Conservation (phyloP, 768 basidiomycete species). For the Calocybe indica region DNA sequence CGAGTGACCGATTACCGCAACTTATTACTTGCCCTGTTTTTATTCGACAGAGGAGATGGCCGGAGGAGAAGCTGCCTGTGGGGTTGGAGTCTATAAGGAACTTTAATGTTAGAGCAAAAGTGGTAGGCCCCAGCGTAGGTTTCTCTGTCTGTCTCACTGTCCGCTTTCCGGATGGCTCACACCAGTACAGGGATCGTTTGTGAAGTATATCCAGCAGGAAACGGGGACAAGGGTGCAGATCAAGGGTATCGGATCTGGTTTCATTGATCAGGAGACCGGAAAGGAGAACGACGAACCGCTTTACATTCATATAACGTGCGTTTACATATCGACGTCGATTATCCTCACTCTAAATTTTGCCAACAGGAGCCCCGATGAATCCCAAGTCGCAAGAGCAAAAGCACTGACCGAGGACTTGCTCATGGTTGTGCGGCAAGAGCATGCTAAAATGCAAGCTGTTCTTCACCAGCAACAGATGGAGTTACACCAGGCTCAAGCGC, state of each 20-base stretch:
- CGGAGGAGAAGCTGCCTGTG: slow-evolving; percentile 91
- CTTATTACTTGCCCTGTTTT: not conserved
- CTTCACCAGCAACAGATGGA: slow-evolving; percentile 81
- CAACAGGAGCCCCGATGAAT: slow-evolving; percentile 65
- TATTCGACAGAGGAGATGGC: slow-evolving; percentile 80
- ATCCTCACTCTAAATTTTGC: slow-evolving; percentile 43
- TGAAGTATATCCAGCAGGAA: slow-evolving; percentile 97
- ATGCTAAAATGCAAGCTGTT: slow-evolving; percentile 67
- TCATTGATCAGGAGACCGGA: slow-evolving; percentile 85
- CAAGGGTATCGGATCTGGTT: slow-evolving; percentile 92
- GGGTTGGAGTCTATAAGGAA: slow-evolving; percentile 88
- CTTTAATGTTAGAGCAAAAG: slow-evolving; percentile 97
- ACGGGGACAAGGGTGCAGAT: slow-evolving; percentile 96
- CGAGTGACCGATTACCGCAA: not conserved
- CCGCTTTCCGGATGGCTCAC: not conserved
- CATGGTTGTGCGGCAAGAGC: slow-evolving; percentile 82
- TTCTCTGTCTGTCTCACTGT: not conserved
- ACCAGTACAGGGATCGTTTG: slow-evolving; percentile 75
- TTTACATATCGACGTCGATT: slow-evolving; percentile 6
- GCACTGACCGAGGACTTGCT: slow-evolving; percentile 81
- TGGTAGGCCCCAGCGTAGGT: slow-evolving; percentile 88
- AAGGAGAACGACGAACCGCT: slow-evolving; percentile 79
- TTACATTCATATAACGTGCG: slow-evolving; percentile 89
- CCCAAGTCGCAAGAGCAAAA: slow-evolving; percentile 75
- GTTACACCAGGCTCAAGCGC: slow-evolving; percentile 75